These are phyloP conservation scores for Mycena leptocephala DNA, from an alignment of 768 basidiomycete genomes.

Conservation along the genomic window DNA sequence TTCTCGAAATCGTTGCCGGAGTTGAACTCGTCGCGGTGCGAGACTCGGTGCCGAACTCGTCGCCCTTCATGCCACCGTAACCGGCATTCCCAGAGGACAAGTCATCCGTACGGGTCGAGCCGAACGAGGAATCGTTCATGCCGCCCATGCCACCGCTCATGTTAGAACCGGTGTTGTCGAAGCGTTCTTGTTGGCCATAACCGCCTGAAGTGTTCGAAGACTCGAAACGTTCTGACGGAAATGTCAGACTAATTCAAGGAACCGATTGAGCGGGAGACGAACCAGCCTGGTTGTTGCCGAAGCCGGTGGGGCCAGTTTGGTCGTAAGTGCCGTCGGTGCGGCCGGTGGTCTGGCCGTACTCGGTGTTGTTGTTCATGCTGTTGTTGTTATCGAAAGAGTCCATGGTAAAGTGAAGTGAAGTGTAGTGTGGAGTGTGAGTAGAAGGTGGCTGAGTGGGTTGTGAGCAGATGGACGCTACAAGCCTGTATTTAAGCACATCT, in stretches of 20 bases:
- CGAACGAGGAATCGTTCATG: conserved; percentile 16
- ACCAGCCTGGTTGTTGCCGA: not conserved
- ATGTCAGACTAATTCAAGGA: not conserved
- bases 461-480: not conserved
- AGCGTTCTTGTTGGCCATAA: conserved; percentile 16
- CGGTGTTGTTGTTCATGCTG: conserved; percentile 1
- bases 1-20: conserved; percentile 4
- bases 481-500: not conserved
- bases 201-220: conserved; percentile 10
- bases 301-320: not conserved
- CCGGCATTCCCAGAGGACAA: not conserved
- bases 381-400: conserved; percentile 24
- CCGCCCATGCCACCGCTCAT: not conserved
- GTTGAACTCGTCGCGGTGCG: not conserved
- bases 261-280: not conserved
- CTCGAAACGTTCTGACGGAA: not conserved
- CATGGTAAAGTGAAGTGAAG: conserved; percentile 7
- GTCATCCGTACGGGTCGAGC: conserved; percentile 5
- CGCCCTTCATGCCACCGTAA: not conserved
- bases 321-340: not conserved
- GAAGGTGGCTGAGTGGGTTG: not conserved
- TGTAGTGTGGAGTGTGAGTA: not conserved
- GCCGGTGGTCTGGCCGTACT: not conserved
- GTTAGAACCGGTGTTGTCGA: conserved; percentile 13
- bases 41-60: not conserved